Conservation (phyloP, 345 rosid species). For the Abelmoschus esculentus region DNA sequence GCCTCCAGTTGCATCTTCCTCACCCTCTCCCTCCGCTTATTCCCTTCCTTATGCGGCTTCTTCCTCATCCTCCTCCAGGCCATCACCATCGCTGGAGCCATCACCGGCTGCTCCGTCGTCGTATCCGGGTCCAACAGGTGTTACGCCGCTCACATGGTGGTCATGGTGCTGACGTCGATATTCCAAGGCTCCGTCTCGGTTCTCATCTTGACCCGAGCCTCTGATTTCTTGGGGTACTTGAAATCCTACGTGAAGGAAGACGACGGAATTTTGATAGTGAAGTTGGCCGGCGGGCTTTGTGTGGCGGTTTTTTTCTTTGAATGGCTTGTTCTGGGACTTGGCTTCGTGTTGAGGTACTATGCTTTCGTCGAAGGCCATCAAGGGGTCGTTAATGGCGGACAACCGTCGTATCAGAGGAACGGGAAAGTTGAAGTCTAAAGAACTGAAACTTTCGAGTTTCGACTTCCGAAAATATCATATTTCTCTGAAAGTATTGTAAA, state of each 20-base stretch:
- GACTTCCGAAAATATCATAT: too few relatives aligned
- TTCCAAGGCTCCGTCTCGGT: background rate
- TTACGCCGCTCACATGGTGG: background rate
- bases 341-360: background rate
- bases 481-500: background rate
- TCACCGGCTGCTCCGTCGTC: background rate
- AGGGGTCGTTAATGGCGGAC: background rate
- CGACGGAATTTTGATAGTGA: slow-evolving; percentile 63
- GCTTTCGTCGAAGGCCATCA: background rate
- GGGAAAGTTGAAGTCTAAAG: slow-evolving; percentile 60
- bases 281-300: too few relatives aligned
- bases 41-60: slow-evolving; percentile 74
- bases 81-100: slow-evolving; percentile 22
- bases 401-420: slow-evolving; percentile 29
- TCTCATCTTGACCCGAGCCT: background rate
- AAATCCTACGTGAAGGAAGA: slow-evolving; percentile 59
- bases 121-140: background rate
- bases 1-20: too few relatives aligned
- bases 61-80: slow-evolving; percentile 47
- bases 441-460: slow-evolving; percentile 42
- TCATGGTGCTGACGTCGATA: background rate
- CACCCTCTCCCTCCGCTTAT: slow-evolving; percentile 17
- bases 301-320: background rate
- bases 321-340: background rate
- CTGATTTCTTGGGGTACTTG: background rate